Percentiles rank a stretch among this genome's conserved stretches.
phyloP scores from a whole-genome alignment of 2,329 filamentous ascomycete genomes.

The Ascomycota sp. region DNA sequence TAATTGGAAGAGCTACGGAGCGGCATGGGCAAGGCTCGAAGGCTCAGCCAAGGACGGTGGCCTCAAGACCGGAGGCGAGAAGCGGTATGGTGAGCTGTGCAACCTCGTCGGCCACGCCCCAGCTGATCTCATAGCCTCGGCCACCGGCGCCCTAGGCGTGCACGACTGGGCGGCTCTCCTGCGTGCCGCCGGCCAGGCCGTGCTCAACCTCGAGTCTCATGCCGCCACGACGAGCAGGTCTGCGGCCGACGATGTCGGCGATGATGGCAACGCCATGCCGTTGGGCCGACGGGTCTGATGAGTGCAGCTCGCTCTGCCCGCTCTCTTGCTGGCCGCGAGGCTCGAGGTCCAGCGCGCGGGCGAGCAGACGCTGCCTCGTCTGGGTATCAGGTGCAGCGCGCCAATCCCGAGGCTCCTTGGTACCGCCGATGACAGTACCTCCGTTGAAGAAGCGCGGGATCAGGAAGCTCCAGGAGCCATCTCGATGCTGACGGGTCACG shows the following conservation, averaged over 20 bases:
- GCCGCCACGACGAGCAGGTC: conserved; percentile 22
- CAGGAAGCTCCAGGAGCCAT: conserved; percentile 41
- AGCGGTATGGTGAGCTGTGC: conserved; percentile 5
- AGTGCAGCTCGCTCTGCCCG: background rate
- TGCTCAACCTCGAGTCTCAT: conserved; percentile 33
- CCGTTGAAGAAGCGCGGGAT: conserved; percentile 39
- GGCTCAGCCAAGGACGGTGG: background rate
- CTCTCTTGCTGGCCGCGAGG: conserved; percentile 6
- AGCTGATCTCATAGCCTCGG: conserved; percentile 36
- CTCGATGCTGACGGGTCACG: conserved; percentile 39
- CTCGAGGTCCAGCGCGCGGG: conserved; percentile 10
- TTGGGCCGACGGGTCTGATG: conserved; percentile 2
- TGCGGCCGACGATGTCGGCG: conserved; percentile 22
- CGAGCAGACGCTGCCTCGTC: conserved; percentile 26
- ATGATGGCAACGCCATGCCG: conserved; percentile 11
- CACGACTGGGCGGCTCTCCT: conserved; percentile 8
- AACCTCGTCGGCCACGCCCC: conserved; percentile 33
- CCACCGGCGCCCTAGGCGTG: conserved; percentile 40
- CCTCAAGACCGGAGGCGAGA: background rate
- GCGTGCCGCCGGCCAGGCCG: background rate
- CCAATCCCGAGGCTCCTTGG: conserved; percentile 31
- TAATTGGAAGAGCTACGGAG: no score
- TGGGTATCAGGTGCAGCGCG: conserved; percentile 23
- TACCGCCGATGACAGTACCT: conserved; percentile 44
- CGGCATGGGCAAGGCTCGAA: no score